Evolutionary conservation across 208 protist genomes (phyloP).

Genomic region (Histomonas meleagridis): DNA sequence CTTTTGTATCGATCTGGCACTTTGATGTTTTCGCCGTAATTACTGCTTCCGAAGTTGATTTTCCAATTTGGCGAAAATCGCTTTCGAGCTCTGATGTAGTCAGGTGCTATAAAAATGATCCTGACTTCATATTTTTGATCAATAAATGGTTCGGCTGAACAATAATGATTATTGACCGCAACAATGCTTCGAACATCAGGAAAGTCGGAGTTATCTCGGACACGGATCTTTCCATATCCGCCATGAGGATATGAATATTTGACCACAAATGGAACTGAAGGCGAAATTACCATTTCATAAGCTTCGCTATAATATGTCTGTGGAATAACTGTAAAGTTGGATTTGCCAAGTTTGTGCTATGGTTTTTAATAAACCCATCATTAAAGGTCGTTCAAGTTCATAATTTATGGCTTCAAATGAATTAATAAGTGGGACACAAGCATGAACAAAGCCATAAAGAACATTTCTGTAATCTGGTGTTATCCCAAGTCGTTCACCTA

Average conservation of each 20-base stretch:
- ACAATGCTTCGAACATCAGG: slow-evolving; percentile 40
- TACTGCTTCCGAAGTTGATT: slow-evolving; percentile 24
- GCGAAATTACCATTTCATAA: background rate
- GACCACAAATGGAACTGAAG: background rate
- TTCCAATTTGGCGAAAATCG: background rate
- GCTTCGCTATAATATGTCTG: background rate
- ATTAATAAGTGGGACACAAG: background rate
- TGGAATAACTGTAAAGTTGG: background rate
- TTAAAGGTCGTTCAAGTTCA: background rate
- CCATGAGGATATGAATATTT: slow-evolving; percentile 34
- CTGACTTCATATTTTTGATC: slow-evolving; percentile 45
- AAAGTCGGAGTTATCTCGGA: slow-evolving; percentile 41
- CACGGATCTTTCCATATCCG: slow-evolving; percentile 43
- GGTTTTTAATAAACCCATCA: background rate
- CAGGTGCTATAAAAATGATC: slow-evolving; percentile 41
- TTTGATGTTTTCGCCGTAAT: slow-evolving; percentile 39
- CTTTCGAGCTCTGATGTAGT: background rate
- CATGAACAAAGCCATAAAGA: background rate
- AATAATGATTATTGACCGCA: slow-evolving; percentile 45
- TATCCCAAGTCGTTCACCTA: background rate
- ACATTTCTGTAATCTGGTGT: background rate
- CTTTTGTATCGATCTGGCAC: slow-evolving; percentile 20
- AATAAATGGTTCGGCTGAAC: slow-evolving; percentile 39
- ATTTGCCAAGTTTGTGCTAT: background rate
- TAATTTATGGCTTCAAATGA: background rate